Evolutionary conservation across 2,329 filamentous ascomycete species (phyloP), one percentile per base, ranked within the genome.

Genomic region (Exophiala spinifera): DNA sequence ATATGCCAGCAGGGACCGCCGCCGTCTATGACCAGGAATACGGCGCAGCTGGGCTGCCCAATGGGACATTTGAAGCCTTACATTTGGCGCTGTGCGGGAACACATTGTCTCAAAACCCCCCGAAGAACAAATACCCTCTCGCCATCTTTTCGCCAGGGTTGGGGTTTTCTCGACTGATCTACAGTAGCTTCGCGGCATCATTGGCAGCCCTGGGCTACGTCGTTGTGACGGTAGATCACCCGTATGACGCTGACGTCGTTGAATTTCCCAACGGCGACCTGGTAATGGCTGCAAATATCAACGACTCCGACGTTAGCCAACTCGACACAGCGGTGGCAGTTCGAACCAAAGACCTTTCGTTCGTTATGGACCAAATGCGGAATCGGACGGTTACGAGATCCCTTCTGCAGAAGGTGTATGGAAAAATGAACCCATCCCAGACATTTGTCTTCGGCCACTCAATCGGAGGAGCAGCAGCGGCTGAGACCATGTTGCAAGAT

Each of bases 171-270:
- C 61, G 69, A 11, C 63, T 67, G 21, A 51, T 64, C 7, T 70
- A 71, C 55, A 67, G 55, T 23, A 52, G 51, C 4, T 56, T 70
- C 3, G 65, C 66, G 10, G 64, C 68, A 54, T 55, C 63, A n/a
- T 47, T 72, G 3, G 64, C 70, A 14, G 70, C 69, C 45, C 15
- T 53, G 2, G 70, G 70, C 4, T 72, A 68, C 44, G 57, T 61
- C 1, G 67, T 71, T n/a, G 57, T 71, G 4, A 66, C 67, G 3
- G 56, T 72, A 19, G 70, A 72, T 45, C 70, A 72, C 46, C 66
- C 70, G 3, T 69, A 70, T 45, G 70, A 72, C 55, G 62, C 64
- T 0, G 58, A 64, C 8, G 64, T 71, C 15, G 64, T 72, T 5
- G 64, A 66, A 21, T 72, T 67, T 17, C 67, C 69, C 0, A 63